Conservation (phyloP, 257 asterid genomes). For the Penstemon davidsonii region DNA sequence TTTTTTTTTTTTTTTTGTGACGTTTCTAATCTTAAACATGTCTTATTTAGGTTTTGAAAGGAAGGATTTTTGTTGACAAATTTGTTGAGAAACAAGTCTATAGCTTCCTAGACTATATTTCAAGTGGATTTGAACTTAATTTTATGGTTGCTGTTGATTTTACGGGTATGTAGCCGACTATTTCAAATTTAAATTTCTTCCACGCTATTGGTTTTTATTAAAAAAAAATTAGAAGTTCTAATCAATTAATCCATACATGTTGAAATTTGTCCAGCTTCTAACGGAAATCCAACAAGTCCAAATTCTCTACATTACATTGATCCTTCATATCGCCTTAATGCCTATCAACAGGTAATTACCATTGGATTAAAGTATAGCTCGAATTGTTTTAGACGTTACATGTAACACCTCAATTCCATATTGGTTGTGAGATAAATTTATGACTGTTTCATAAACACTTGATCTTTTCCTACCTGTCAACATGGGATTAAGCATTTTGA, state of each 20-base stretch:
- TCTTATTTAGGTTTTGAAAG: constrained; percentile 49
- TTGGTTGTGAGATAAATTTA: too few species aligned
- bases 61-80: constrained; percentile 61
- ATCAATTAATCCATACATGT: constrained; percentile 6
- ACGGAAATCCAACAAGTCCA: constrained; percentile 59
- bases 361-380: not conserved
- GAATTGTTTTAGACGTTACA: not conserved
- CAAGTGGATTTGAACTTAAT: constrained; percentile 81
- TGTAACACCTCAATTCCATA: too few species aligned
- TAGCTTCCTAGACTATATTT: constrained; percentile 77
- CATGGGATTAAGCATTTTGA: not conserved
- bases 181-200: not conserved
- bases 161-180: constrained; percentile 48
- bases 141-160: constrained; percentile 91
- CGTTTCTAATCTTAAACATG: constrained; percentile 4
- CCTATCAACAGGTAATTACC: constrained; percentile 69
- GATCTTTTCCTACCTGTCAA: not conserved
- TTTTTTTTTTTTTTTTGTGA: constrained; percentile 22
- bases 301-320: constrained; percentile 67
- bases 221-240: too few species aligned
- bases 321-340: constrained; percentile 59
- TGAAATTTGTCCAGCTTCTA: constrained; percentile 51
- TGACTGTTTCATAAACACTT: not conserved
- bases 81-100: constrained; percentile 60
- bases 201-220: not conserved